These are phyloP conservation scores for Raphanus raphanistrum DNA, from an alignment of 345 rosid genomes.

Conservation along the genomic window DNA sequence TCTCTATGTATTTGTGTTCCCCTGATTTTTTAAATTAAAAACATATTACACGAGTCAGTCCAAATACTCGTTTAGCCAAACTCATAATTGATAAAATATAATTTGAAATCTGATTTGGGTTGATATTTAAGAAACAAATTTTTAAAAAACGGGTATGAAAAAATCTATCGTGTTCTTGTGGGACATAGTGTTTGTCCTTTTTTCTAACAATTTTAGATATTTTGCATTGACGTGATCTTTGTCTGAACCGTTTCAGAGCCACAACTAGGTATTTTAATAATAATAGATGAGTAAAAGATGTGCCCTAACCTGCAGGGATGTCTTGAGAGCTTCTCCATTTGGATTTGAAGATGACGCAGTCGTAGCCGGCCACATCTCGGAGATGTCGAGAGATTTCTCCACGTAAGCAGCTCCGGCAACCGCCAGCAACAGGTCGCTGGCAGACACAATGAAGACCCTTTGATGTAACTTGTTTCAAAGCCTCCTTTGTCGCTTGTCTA, in stretches of 20 bases:
- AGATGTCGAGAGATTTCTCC: constrained; percentile 55
- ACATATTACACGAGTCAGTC: neutral
- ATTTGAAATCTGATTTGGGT: neutral
- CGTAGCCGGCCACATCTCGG: constrained; percentile 49
- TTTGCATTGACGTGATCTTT: neutral
- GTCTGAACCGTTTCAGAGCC: neutral
- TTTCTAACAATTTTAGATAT: neutral
- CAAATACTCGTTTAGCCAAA: neutral
- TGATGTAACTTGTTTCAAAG: constrained; percentile 44
- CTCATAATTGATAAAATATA: neutral
- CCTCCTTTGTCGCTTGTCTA: constrained; percentile 63
- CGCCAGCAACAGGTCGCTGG: constrained; percentile 43
- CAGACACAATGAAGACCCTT: constrained; percentile 51
- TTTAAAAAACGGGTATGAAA: neutral
- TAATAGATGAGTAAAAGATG: neutral
- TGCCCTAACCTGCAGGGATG: constrained; percentile 63
- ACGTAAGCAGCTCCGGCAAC: constrained; percentile 63
- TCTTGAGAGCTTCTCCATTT: constrained; percentile 73
- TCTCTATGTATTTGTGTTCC: constrained; percentile 65
- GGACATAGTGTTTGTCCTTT: constrained; percentile 1
- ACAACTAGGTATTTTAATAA: neutral
- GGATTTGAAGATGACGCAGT: constrained; percentile 67
- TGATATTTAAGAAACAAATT: neutral
- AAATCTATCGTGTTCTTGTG: neutral
- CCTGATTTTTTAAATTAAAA: constrained; percentile 38